Conservation (phyloP, 2,329 filamentous ascomycete genomes). For the Xylariaceae sp. region DNA sequence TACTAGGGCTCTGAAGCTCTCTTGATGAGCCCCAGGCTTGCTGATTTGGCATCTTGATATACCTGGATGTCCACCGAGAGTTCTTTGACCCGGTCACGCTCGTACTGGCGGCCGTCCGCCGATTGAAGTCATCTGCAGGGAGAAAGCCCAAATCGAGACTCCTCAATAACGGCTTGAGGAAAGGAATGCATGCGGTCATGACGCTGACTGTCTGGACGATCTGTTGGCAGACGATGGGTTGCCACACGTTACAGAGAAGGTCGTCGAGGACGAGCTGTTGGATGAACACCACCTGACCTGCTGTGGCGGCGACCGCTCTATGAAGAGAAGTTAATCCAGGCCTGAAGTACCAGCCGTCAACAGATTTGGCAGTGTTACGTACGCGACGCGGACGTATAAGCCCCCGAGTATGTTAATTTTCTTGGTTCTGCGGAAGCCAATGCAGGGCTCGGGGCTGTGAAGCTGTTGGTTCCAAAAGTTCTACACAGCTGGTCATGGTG, state of each 20-base stretch:
- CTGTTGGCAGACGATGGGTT: background rate
- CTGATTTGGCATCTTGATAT: background rate
- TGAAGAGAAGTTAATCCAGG: too few species aligned
- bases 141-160: slow-evolving; percentile 3
- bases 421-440: too few species aligned
- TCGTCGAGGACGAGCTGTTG: slow-evolving; percentile 1
- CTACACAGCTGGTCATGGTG: too few species aligned
- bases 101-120: background rate
- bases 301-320: background rate
- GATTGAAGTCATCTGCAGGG: background rate
- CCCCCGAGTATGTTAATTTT: too few species aligned
- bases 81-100: background rate
- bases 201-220: slow-evolving; percentile 3
- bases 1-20: too few species aligned
- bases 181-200: slow-evolving; percentile 2
- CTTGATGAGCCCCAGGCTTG: background rate
- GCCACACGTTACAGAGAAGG: background rate
- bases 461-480: too few species aligned
- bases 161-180: slow-evolving; percentile 4
- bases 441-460: too few species aligned
- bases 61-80: background rate
- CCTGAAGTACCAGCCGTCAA: too few species aligned
- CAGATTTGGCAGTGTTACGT: too few species aligned
- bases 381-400: too few species aligned
- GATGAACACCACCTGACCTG: background rate